phyloP scores from a whole-genome alignment of 371 early-diverging fungal genomes.

The Umbelopsis sp. region DNA sequence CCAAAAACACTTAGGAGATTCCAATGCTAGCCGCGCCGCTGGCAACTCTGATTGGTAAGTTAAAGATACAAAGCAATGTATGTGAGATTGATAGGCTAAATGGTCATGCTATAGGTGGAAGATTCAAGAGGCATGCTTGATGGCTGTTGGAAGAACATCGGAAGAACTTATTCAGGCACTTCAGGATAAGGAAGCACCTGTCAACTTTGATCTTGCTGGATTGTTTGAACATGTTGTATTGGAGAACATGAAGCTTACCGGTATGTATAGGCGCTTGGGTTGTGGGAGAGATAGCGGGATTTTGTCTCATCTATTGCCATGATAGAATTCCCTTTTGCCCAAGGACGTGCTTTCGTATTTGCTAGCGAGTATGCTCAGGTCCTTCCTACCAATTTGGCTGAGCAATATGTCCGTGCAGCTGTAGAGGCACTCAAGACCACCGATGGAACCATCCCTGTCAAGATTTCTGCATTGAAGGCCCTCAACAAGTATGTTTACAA shows the following conservation, averaged over 20 bases:
- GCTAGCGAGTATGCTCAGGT: conserved; percentile 79
- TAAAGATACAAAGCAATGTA: background rate
- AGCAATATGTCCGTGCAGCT: conserved; percentile 74
- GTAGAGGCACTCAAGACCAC: conserved; percentile 69
- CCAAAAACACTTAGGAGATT: conserved; percentile 58
- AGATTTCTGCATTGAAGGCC: conserved; percentile 83
- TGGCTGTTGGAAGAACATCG: conserved; percentile 70
- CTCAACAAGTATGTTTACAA: conserved; percentile 56
- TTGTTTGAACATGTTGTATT: conserved; percentile 82
- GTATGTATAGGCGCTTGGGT: conserved; percentile 32
- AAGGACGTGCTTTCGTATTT: conserved; percentile 89
- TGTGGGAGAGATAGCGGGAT: background rate
- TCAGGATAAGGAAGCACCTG: conserved; percentile 42
- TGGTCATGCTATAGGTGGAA: conserved; percentile 67
- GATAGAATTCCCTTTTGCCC: conserved; percentile 77
- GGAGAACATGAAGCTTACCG: conserved; percentile 61
- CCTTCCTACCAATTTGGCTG: conserved; percentile 67
- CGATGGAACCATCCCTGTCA: conserved; percentile 65
- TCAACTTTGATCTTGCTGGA: conserved; percentile 64
- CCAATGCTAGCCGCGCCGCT: conserved; percentile 52
- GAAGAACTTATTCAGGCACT: conserved; percentile 62
- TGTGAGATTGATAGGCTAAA: too few relatives aligned
- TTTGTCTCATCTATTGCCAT: conserved; percentile 25
- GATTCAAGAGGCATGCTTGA: conserved; percentile 80
- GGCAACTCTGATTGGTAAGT: conserved; percentile 58